Percentiles rank a stretch among this genome's conserved stretches.
Conservation (phyloP, 352 stramenopile genomes). For the Phytophthora nicotianae region DNA sequence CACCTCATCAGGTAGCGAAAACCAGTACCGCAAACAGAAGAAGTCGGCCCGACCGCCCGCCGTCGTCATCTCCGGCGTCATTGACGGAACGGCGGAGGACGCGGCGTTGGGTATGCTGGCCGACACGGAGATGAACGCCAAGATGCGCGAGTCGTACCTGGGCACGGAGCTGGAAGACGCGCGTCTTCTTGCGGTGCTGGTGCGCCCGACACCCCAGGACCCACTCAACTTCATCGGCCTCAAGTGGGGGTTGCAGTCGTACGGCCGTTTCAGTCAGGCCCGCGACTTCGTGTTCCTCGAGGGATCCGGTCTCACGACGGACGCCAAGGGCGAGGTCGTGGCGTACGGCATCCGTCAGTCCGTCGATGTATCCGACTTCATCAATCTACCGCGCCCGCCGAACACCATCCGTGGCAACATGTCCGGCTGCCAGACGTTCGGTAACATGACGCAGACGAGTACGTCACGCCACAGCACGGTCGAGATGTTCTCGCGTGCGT, state of each 20-base stretch:
- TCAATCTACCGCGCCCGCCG: constrained; percentile 31
- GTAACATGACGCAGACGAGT: constrained; percentile 23
- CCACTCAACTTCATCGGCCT: constrained; percentile 50
- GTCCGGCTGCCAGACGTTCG: constrained; percentile 40
- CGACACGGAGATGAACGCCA: constrained; percentile 43
- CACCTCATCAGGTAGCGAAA: constrained; percentile 25
- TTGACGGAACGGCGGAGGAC: constrained; percentile 48
- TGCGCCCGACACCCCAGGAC: constrained; percentile 30
- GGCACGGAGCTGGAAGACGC: constrained; percentile 43
- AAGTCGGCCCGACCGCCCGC: constrained; percentile 36
- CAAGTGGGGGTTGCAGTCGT: constrained; percentile 47
- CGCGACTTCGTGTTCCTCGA: constrained; percentile 57
- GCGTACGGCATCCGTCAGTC: constrained; percentile 40
- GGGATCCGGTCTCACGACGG: constrained; percentile 36
- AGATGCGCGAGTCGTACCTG: constrained; percentile 46
- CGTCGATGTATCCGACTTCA: constrained; percentile 35
- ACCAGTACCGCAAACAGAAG: constrained; percentile 18
- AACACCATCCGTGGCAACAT: constrained; percentile 48
- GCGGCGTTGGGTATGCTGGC: constrained; percentile 44
- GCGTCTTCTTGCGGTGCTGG: constrained; percentile 42
- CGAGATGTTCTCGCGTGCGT: constrained; percentile 43
- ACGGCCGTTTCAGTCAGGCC: constrained; percentile 40
- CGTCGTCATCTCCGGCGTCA: constrained; percentile 38
- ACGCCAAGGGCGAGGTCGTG: constrained; percentile 34
- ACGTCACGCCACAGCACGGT: constrained; percentile 23